Percentiles rank a stretch among this genome's conserved stretches.
phyloP scores from a whole-genome alignment of 2,329 filamentous ascomycete species.

The Chalara sp. region DNA sequence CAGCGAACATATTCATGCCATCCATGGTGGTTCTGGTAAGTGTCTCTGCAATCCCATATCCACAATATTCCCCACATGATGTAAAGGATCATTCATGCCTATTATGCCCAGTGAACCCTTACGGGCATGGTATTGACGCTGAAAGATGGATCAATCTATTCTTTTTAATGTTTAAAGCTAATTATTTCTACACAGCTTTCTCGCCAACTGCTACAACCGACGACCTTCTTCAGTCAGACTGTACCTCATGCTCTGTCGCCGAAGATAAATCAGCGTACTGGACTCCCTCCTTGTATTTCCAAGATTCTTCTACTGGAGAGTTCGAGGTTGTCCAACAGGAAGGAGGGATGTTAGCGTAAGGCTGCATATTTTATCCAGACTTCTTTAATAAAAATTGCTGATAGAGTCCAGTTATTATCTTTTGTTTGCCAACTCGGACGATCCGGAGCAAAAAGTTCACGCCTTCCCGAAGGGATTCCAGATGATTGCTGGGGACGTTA shows the following conservation, averaged over 20 bases:
- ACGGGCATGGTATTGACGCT: too few relatives aligned
- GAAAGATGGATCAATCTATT: neutral
- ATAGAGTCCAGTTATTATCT: conserved; percentile 67
- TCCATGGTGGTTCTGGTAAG: conserved; percentile 73
- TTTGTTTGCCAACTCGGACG: conserved; percentile 50
- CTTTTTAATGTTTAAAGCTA: neutral
- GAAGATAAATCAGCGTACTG: conserved; percentile 63
- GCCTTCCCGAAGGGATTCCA: conserved; percentile 73
- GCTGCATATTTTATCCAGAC: conserved; percentile 21
- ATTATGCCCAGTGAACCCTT: conserved; percentile 3
- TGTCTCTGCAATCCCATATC: conserved; percentile 1
- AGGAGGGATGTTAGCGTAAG: conserved; percentile 80
- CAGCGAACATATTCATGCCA: conserved; percentile 63
- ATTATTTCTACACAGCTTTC: too few relatives aligned
- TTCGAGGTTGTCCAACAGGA: conserved; percentile 62
- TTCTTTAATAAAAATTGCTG: conserved; percentile 7
- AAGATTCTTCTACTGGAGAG: conserved; percentile 31
- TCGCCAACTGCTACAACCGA: conserved; percentile 40
- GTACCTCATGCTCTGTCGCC: conserved; percentile 57
- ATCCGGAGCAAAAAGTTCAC: conserved; percentile 44
- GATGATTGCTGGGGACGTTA: conserved; percentile 73
- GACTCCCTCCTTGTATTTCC: conserved; percentile 51
- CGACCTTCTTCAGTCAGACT: conserved; percentile 52
- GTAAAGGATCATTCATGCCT: neutral
- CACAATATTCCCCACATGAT: neutral